Conservation (phyloP, 768 basidiomycete species). For the Obba rivulosa region DNA sequence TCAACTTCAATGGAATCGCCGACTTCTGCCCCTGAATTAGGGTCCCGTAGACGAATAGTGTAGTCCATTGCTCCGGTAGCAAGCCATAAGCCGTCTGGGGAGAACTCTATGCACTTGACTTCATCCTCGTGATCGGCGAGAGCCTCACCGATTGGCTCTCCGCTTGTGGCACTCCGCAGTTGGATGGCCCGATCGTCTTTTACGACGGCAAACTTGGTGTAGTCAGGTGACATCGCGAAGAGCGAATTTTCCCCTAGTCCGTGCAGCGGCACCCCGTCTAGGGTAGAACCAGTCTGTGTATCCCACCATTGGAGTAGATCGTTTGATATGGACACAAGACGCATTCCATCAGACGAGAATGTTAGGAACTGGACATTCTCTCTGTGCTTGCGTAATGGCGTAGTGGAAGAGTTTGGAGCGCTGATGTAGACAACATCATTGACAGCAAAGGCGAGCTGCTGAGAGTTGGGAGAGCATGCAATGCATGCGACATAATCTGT, state of each 20-base stretch:
- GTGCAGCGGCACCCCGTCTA: constrained; percentile 15
- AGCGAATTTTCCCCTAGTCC: too few relatives aligned
- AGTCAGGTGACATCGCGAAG: too few relatives aligned
- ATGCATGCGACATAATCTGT: too few relatives aligned
- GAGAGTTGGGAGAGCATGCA: too few relatives aligned
- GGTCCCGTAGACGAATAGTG: constrained; percentile 7
- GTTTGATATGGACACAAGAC: too few relatives aligned
- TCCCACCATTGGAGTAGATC: too few relatives aligned
- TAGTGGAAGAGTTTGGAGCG: neutral
- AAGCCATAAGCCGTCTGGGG: constrained; percentile 4
- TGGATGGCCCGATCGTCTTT: too few relatives aligned
- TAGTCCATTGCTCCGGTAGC: constrained; percentile 10
- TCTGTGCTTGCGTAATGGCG: constrained; percentile 4
- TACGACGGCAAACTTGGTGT: neutral
- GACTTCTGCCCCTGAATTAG: constrained; percentile 6
- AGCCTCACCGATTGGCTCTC: too few relatives aligned
- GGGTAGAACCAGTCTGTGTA: constrained; percentile 34
- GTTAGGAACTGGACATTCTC: constrained; percentile 4
- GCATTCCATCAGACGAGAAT: constrained; percentile 10
- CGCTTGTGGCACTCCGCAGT: too few relatives aligned
- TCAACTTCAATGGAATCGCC: constrained; percentile 1
- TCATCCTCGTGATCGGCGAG: constrained; percentile 13
- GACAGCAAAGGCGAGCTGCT: too few relatives aligned
- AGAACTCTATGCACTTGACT: constrained; percentile 27
- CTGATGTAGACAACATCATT: too few relatives aligned